Base-by-base conservation (phyloP, 2,329 filamentous ascomycete species). In the Aspergillus fumigatiaffinis region DNA sequence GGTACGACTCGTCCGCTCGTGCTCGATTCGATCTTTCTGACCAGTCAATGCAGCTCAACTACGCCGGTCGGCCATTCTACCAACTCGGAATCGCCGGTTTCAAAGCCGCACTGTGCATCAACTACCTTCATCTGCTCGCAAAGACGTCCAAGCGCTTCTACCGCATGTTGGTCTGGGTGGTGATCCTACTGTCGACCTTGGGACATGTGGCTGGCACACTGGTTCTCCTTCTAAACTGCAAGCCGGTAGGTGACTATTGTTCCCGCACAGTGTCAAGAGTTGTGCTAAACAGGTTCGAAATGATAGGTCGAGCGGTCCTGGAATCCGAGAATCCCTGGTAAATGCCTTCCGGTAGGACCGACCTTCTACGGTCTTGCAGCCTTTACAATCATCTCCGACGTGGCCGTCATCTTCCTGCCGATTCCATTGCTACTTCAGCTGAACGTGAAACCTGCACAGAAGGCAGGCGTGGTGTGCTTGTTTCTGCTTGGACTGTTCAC, bases 21-120 rank as follows among this genome's bases (percentile, higher is more conserved):
- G 1, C 4, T 47, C 44, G 6, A 25, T 14, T 47, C 1, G 25
- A 6, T 28, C 4, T 32, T 9, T 26, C 44, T 21, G 20, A 54
- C 41, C 25, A 35, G 20, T 9, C n/a, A 26, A 12, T 10, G 17
- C 65, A 79, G 54, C 70, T 81, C 63, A 84, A 84, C 65, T 84
- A 76, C 60, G 79, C 78, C 4, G 82, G 81, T 1, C 76, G 82
- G 2, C 82, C 82, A 0, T 77, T 84, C 48, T 84, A 84, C 58
- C 80, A 83, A 59, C 51, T 82, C 7, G 82, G 82, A 41, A 82
- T 84, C 66, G 79, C 79, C 58, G 82, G 82, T 56, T 84, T 84
- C 75, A 84, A 84, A 64, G 77, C 82, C 28, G 80, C 81, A 0
- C 71, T 84, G 2, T 71, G 82, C 56, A 77, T 83, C 62, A 81